Base-by-base conservation (phyloP, 148 eudicot genomes). In the Cornus florida region DNA sequence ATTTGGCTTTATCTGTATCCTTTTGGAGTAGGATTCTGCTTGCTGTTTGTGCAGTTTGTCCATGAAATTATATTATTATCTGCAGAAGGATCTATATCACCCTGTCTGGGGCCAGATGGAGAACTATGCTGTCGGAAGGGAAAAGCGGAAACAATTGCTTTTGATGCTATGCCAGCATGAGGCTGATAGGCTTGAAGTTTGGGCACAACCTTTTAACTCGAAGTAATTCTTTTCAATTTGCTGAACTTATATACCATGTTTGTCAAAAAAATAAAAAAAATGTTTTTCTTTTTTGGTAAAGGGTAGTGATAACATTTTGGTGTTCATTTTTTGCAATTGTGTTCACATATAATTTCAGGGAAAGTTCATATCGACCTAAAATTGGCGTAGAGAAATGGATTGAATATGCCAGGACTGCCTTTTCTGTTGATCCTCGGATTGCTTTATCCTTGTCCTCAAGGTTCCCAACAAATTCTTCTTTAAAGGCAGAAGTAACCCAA, bases 101-200 rank as follows among this genome's bases (percentile, higher is more conserved):
- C 97, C 97, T 59, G 91, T 97, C 78, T 97, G 99, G 99, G 99
- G 99, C 59, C 87, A 72, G 71, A 81, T 97, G 89, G 97, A 91
- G 69, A 92, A 92, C 71, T 88, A 90, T 81, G 82, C 75, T 73
- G 83, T 76, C 82, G 97, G 91, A 53, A 88, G 95, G 72, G 99
- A 94, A 77, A 94, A 94, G 81, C 86, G 97, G 88, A 97, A 89
- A 90, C 98, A 94, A 80, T 82, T 97, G 73, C 95, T 97, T 79
- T 76, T 94, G 79, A 97, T 94, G 97, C 75, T 97, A 75, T 94
- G 98, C 88, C 99, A 94, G 79, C 91, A 92, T 82, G 99, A 97
- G 84, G 94, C 97, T 71, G 97, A 97, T 80, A 90, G 99, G 83
- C 99, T 97, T 83, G 99, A 97, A 80, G 94, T 97, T 79, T 97